Percentiles rank a stretch among this genome's conserved stretches.
Conservation (phyloP, 305 asterid species). For the Fraxinus floribunda region DNA sequence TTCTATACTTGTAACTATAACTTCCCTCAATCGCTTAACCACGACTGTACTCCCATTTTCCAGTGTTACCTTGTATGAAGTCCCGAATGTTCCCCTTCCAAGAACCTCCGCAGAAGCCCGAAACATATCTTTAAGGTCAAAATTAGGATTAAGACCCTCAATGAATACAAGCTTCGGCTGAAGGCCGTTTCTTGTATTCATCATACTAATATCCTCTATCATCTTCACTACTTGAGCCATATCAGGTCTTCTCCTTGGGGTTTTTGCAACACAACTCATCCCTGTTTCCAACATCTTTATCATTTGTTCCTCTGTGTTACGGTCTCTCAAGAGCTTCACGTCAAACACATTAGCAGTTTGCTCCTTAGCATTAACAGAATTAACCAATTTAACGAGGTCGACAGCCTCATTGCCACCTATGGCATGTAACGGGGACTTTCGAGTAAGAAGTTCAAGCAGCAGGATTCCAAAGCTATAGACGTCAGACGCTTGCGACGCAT, state of each 20-base stretch:
- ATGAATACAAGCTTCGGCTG: not conserved
- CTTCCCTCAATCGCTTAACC: not conserved
- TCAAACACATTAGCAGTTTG: constrained; percentile 56
- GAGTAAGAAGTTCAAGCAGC: no score
- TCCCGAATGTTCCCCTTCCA: not conserved
- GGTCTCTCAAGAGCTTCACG: constrained; percentile 43
- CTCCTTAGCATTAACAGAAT: constrained; percentile 44
- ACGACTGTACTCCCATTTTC: not conserved
- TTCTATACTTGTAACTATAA: not conserved
- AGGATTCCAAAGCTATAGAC: no score
- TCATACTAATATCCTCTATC: constrained; percentile 41
- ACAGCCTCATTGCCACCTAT: constrained; percentile 29
- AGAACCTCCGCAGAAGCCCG: not conserved
- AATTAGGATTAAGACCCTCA: not conserved
- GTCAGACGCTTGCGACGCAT: no score
- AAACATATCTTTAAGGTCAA: not conserved
- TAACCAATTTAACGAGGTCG: constrained; percentile 48
- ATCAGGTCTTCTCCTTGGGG: constrained; percentile 49
- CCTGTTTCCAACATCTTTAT: constrained; percentile 50
- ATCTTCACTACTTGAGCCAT: constrained; percentile 40
- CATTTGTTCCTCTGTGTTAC: constrained; percentile 50
- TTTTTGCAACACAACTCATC: constrained; percentile 40
- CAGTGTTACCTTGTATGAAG: not conserved
- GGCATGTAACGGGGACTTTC: no score
- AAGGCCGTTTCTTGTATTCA: constrained; percentile 20